These are phyloP conservation scores for Collybia nuda DNA, from an alignment of 768 basidiomycete species.

Conservation along the genomic window DNA sequence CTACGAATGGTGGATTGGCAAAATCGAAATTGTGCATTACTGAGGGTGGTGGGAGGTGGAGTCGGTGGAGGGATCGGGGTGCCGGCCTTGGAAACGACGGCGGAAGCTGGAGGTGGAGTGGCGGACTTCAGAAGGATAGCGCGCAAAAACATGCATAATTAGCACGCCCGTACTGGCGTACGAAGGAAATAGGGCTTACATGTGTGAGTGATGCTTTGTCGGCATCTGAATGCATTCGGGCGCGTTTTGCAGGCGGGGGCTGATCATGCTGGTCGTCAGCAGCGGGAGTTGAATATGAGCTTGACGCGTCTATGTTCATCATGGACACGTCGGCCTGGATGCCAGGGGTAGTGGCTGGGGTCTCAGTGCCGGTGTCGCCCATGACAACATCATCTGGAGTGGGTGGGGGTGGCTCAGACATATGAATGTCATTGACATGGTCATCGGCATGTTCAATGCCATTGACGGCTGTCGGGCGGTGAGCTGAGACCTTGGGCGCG, in stretches of 20 bases:
- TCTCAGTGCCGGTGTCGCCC: conserved; percentile 37
- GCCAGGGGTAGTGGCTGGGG: conserved; percentile 38
- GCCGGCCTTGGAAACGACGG: conserved; percentile 30
- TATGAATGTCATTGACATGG: conserved; percentile 53
- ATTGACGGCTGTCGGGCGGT: conserved; percentile 31
- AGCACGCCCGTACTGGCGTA: conserved; percentile 56
- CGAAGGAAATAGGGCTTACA: conserved; percentile 51
- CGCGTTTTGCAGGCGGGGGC: conserved; percentile 83
- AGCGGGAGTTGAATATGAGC: conserved; percentile 31
- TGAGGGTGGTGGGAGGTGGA: conserved; percentile 48
- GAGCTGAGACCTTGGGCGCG: conserved; percentile 16
- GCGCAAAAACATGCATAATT: conserved; percentile 34
- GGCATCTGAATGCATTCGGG: conserved; percentile 73
- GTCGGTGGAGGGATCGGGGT: conserved; percentile 34
- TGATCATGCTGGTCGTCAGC: conserved; percentile 55
- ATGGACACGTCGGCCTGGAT: conserved; percentile 38
- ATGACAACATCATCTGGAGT: conserved; percentile 37
- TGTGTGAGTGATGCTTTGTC: conserved; percentile 73
- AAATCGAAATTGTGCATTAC: conserved; percentile 74
- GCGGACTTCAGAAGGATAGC: conserved; percentile 58
- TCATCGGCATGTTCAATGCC: conserved; percentile 22
- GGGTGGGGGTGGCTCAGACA: conserved; percentile 42
- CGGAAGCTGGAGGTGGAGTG: conserved; percentile 71
- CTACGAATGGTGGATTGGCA: conserved; percentile 73
- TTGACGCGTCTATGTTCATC: conserved; percentile 32